These are phyloP conservation scores for Ascochyta clinopodiicola DNA, from an alignment of 2,329 filamentous ascomycete genomes.

Conservation along the genomic window DNA sequence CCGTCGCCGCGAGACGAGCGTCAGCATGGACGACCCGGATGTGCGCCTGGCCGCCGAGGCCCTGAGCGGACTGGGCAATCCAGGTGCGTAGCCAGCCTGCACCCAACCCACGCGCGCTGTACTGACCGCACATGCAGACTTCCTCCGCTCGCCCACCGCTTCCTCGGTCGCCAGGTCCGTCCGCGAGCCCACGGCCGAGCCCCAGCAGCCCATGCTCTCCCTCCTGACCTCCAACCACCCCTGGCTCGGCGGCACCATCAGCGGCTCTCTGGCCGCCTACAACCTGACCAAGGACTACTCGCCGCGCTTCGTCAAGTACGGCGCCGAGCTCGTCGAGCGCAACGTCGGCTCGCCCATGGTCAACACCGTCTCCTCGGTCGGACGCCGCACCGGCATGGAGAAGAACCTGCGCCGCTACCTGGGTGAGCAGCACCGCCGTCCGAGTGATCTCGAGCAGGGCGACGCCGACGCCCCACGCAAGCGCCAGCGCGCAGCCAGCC, in stretches of 20 bases:
- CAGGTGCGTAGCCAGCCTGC: slow-evolving; percentile 47
- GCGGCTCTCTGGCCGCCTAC: slow-evolving; percentile 84
- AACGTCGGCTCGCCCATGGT: slow-evolving; percentile 82
- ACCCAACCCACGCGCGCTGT: neutral
- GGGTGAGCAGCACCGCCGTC: slow-evolving; percentile 60
- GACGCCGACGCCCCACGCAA: slow-evolving; percentile 45
- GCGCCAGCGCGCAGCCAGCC: slow-evolving; percentile 54
- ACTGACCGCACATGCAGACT: slow-evolving; percentile 45
- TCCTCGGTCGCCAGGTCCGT: slow-evolving; percentile 40
- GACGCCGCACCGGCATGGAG: slow-evolving; percentile 86
- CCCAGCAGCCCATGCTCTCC: slow-evolving; percentile 81
- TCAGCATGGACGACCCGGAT: slow-evolving; percentile 56
- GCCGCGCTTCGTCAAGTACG: slow-evolving; percentile 81
- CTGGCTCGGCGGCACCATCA: slow-evolving; percentile 82
- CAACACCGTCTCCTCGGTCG: slow-evolving; percentile 83
- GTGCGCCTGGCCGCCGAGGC: slow-evolving; percentile 59
- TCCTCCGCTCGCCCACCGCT: slow-evolving; percentile 49
- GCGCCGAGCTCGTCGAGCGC: slow-evolving; percentile 88
- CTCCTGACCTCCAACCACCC: slow-evolving; percentile 89
- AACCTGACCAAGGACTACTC: slow-evolving; percentile 88
- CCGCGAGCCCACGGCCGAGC: slow-evolving; percentile 53
- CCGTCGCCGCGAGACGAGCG: slow-evolving; percentile 47
- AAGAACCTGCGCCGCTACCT: slow-evolving; percentile 86
- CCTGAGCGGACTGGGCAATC: slow-evolving; percentile 57
- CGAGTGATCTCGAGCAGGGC: slow-evolving; percentile 57